Base-by-base conservation (phyloP, 2,329 filamentous ascomycete species). In the Zymoseptoria pseudotritici region DNA sequence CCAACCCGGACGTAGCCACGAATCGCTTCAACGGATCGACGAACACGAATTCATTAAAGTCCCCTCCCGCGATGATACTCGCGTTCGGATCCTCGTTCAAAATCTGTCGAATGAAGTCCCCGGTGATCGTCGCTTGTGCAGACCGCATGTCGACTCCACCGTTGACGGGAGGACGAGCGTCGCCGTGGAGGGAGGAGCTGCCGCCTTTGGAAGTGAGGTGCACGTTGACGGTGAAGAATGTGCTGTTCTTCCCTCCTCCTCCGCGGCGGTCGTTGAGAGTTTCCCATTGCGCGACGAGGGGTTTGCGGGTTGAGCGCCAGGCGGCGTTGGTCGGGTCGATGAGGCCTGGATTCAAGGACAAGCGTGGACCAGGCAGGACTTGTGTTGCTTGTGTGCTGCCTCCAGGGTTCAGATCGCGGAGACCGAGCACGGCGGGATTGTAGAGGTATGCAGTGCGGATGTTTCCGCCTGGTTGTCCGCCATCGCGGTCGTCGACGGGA, bases 41-140 rank as follows among this genome's bases (percentile, higher is more conserved):
- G 62, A 86, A 85, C 4, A 80, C 71, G 70, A 88, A 90, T 71
- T 90, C 87, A 77, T 90, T 90, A 71, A 86, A 90, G 74, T 90
- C 87, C 24, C 87, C 87, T 0, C 83, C 81, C 2, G 79, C 75
- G 61, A 90, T 79, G 64, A 90, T 71, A 22, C 76, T 77, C 0
- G 87, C 86, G 17, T 79, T 73, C 10, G 76, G 70, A 72, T 89
- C 82, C 50, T 79, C 68, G 7, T 75, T 71, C 20, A 89, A 79
- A 65, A 90, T 84, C 59, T 82, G 59, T 1, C 77, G 73, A 57
- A 86, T 78, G 66, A 88, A 88, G 13, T 75, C 66, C 3, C 80
- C 86, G 4, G 86, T 84, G 31, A 85, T 73, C 50, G 81, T 76
- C 2, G 82, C 81, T 71, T 90, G 87, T 26, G 73, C 69, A 1